Percentiles rank a stretch among this genome's conserved stretches.
Evolutionary conservation across 768 basidiomycete genomes (phyloP).

Genomic region (Amanita phalloides): DNA sequence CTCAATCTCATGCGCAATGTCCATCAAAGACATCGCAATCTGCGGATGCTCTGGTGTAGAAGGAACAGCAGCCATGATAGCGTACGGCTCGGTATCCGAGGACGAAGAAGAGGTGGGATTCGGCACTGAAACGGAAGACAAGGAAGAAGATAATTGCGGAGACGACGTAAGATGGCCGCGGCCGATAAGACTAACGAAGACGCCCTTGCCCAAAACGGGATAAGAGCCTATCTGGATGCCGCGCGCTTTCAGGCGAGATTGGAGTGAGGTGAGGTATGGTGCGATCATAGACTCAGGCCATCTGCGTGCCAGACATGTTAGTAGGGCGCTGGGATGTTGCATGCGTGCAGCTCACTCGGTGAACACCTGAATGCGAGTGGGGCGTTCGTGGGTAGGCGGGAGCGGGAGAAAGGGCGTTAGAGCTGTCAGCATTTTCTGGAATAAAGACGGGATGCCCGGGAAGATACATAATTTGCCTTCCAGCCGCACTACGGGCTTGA

Average conservation of each 20-base stretch:
- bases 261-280: constrained; percentile 75
- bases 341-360: constrained; percentile 43
- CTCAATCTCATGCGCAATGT: constrained; percentile 56
- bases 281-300: constrained; percentile 75
- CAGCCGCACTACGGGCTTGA: constrained; percentile 70
- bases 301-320: constrained; percentile 15
- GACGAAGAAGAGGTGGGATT: neutral
- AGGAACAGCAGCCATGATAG: constrained; percentile 10
- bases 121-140: neutral
- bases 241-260: constrained; percentile 59
- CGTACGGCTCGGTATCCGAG: constrained; percentile 15
- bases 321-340: neutral
- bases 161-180: constrained; percentile 10
- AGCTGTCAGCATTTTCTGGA: constrained; percentile 70
- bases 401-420: constrained; percentile 69
- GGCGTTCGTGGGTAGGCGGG: constrained; percentile 64
- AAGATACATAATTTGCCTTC: constrained; percentile 83
- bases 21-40: constrained; percentile 30
- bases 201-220: constrained; percentile 51
- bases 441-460: constrained; percentile 83
- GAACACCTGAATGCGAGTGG: constrained; percentile 73
- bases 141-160: neutral
- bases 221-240: constrained; percentile 81
- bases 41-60: neutral
- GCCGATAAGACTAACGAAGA: constrained; percentile 67